phyloP scores from a whole-genome alignment of 805 yeast genomes.

The Kregervanrija fluxuum region DNA sequence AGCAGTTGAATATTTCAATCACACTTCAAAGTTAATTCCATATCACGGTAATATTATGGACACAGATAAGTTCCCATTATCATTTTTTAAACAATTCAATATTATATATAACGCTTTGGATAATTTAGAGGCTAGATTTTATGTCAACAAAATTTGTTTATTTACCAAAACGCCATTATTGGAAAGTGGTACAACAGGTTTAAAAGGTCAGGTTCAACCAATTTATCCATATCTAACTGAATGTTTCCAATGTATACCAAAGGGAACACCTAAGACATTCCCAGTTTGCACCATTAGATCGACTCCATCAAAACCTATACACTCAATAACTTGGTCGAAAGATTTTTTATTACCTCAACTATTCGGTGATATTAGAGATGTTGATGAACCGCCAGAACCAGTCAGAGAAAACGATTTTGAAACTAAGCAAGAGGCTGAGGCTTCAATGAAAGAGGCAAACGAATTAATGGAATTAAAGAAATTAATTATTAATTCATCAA shows the following conservation, averaged over 20 bases:
- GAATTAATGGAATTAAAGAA: slow-evolving; percentile 48
- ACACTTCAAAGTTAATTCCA: slow-evolving; percentile 58
- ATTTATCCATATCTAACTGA: slow-evolving; percentile 77
- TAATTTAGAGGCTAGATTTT: slow-evolving; percentile 84
- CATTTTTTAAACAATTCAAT: slow-evolving; percentile 73
- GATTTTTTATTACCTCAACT: slow-evolving; percentile 78
- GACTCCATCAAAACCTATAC: slow-evolving; percentile 94
- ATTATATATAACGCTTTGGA: slow-evolving; percentile 89
- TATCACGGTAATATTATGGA: slow-evolving; percentile 89
- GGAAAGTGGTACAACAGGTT: slow-evolving; percentile 95
- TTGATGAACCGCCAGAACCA: slow-evolving; percentile 11
- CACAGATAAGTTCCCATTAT: slow-evolving; percentile 55
- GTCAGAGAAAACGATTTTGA: slow-evolving; percentile 48
- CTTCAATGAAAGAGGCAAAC: slow-evolving; percentile 58
- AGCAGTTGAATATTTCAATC: slow-evolving; percentile 71
- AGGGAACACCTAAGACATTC: slow-evolving; percentile 81
- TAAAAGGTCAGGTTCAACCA: slow-evolving; percentile 90
- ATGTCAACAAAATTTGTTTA: slow-evolving; percentile 79
- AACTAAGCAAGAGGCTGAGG: slow-evolving; percentile 56
- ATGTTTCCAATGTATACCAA: slow-evolving; percentile 87
- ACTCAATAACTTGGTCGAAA: slow-evolving; percentile 97
- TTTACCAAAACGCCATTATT: slow-evolving; percentile 68
- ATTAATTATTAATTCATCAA: slow-evolving; percentile 21
- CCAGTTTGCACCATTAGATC: slow-evolving; percentile 97
- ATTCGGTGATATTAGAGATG: slow-evolving; percentile 45